phyloP scores from a whole-genome alignment of 2,329 filamentous ascomycete genomes.

The Sclerotinia sclerotiorum region DNA sequence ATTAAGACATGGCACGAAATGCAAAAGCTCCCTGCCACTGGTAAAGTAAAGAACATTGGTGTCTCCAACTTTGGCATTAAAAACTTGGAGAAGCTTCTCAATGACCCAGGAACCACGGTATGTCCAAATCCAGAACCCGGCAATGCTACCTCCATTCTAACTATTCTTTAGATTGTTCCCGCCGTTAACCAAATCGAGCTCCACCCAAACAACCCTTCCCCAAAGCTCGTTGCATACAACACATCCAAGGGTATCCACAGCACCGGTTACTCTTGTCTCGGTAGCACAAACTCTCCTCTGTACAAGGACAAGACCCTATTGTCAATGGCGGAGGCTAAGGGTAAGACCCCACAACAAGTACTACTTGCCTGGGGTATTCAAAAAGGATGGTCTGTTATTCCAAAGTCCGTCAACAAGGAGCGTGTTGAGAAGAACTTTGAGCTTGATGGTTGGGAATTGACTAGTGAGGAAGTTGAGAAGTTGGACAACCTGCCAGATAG shows the following conservation, averaged over 20 bases:
- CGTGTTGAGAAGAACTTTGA: constrained; percentile 77
- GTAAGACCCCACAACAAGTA: constrained; percentile 72
- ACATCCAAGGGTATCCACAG: constrained; percentile 71
- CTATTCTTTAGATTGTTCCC: constrained; percentile 48
- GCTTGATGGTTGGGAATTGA: constrained; percentile 71
- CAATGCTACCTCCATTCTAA: constrained; percentile 3
- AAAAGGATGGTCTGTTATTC: constrained; percentile 80
- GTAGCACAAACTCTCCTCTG: constrained; percentile 67
- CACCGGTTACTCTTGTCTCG: constrained; percentile 74
- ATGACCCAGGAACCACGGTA: constrained; percentile 62
- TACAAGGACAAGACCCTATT: constrained; percentile 65
- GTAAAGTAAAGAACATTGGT: constrained; percentile 77
- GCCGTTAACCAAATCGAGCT: constrained; percentile 83
- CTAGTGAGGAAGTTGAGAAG: constrained; percentile 67
- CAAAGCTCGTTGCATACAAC: constrained; percentile 73
- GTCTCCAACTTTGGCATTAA: constrained; percentile 83
- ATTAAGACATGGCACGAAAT: constrained; percentile 74
- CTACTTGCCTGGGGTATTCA: constrained; percentile 78
- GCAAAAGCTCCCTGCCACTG: constrained; percentile 66
- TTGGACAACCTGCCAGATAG: constrained; percentile 52
- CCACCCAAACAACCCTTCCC: constrained; percentile 78
- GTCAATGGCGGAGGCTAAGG: constrained; percentile 63
- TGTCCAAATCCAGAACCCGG: constrained; percentile 20
- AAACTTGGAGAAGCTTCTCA: constrained; percentile 76
- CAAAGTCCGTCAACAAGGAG: constrained; percentile 74